phyloP scores from a whole-genome alignment of 176 grass and related monocot species.

The Hsuehochloa calcarea region DNA sequence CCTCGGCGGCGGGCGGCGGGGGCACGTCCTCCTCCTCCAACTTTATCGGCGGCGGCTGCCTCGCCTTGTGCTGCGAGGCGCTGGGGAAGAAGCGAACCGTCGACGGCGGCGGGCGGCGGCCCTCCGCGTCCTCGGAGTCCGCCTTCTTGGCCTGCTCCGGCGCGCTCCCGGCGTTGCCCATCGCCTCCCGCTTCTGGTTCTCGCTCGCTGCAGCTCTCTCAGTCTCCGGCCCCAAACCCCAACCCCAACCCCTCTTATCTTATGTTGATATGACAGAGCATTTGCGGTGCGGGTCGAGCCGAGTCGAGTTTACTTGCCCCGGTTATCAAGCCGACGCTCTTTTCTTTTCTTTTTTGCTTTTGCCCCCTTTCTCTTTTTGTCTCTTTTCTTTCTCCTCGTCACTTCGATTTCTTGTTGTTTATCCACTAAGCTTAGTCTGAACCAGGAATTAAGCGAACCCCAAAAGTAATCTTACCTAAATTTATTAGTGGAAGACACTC shows the following conservation, averaged over 20 bases:
- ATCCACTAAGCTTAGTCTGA: too few relatives aligned
- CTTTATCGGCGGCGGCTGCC: constrained; percentile 53
- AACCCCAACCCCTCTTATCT: background rate
- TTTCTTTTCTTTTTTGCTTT: too few relatives aligned
- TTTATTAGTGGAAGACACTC: too few relatives aligned
- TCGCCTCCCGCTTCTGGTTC: background rate
- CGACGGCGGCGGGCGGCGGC: constrained; percentile 20
- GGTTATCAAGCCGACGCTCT: too few relatives aligned
- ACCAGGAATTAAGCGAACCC: too few relatives aligned
- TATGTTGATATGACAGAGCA: too few relatives aligned
- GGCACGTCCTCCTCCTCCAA: constrained; percentile 57
- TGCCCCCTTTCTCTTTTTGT: too few relatives aligned
- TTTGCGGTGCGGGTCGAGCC: too few relatives aligned
- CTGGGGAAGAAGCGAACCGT: constrained; percentile 59
- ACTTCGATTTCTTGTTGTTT: too few relatives aligned
- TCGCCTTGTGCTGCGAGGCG: constrained; percentile 36
- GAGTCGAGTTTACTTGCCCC: too few relatives aligned
- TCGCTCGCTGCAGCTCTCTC: background rate
- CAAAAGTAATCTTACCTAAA: too few relatives aligned
- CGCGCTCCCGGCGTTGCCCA: constrained; percentile 48
- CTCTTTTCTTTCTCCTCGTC: too few relatives aligned
- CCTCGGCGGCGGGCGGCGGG: constrained; percentile 23
- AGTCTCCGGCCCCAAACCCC: background rate
- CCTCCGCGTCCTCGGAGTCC: background rate
- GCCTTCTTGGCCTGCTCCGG: constrained; percentile 33